Evolutionary conservation across 805 yeast species (phyloP).

Genomic region (Monosporozyma servazzii): DNA sequence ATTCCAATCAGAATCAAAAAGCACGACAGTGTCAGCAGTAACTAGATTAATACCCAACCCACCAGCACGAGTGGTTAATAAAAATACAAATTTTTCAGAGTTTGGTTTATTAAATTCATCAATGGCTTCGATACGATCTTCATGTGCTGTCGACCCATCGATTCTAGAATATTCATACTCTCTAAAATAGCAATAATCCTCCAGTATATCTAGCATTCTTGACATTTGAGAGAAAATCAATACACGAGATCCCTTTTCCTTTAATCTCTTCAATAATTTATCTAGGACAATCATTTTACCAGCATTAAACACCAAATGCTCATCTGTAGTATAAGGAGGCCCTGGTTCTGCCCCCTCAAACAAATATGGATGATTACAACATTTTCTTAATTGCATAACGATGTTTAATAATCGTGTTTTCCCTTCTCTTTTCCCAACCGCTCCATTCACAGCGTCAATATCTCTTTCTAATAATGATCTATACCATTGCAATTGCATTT

Average conservation of each 20-base stretch:
- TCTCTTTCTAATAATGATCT: constrained; percentile 81
- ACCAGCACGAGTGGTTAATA: constrained; percentile 92
- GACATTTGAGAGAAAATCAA: constrained; percentile 91
- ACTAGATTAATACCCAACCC: constrained; percentile 92
- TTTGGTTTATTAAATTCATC: constrained; percentile 82
- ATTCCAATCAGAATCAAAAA: constrained; percentile 94
- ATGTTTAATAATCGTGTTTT: constrained; percentile 85
- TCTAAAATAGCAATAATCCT: constrained; percentile 81
- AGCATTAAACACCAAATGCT: constrained; percentile 79
- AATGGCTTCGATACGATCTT: constrained; percentile 82
- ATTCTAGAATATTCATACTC: constrained; percentile 83
- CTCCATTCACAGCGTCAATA: constrained; percentile 93
- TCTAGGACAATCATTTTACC: constrained; percentile 88
- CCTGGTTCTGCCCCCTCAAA: constrained; percentile 99
- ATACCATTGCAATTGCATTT: constrained; percentile 92
- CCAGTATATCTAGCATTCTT: constrained; percentile 77
- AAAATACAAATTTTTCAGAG: constrained; percentile 71
- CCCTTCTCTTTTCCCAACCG: constrained; percentile 86
- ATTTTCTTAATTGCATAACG: constrained; percentile 92
- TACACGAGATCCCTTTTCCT: constrained; percentile 75
- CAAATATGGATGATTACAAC: constrained; percentile 93
- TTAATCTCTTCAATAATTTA: constrained; percentile 63
- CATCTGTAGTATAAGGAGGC: constrained; percentile 93
- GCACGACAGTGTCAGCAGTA: constrained; percentile 79
- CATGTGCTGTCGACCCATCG: constrained; percentile 90